Evolutionary conservation across 176 grass and related monocot genomes (phyloP), one percentile per base, ranked within the genome.

Genomic region (Cymbopogon citratus): DNA sequence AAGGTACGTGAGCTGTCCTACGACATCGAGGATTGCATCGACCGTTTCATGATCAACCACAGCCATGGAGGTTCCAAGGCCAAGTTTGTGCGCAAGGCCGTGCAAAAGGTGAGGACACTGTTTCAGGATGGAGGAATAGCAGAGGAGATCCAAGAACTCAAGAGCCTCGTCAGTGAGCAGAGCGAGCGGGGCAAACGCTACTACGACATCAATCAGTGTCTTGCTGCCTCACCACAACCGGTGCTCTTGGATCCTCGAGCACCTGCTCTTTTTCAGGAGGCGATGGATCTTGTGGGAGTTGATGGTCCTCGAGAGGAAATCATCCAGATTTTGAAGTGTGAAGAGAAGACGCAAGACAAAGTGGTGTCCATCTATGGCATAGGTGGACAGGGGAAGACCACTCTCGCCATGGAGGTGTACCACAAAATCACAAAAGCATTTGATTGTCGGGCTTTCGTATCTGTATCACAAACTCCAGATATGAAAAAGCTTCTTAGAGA

Each of bases 321-420:
- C 15, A 45, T 63, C 6, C 0, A 3, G 18, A 2, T 68, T 5
- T 12, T 68, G 3, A 12, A 11, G 1, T 4, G 3, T 68, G 65
- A 39, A n/a, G 65, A 69, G 0, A 69, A 24, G 66, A 33, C 3
- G 31, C 9, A 69, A 1, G 16, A 39, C 35, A 24, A 13, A 16
- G 66, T 69, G 66, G 66, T 69, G 9, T 69, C 66, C 66, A 69
- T 71, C n/a, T 71, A 41, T 71, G 68, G 48, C 18, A 12, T 2
- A 0, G 43, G 19, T 68, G 77, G 77, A 1, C 7, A 48, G 7
- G 77, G 77, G 3, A 68, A 80, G 44, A 80, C 63, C 4, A 71
- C 68, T 9, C 38, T 44, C 0, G 68, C 68, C 5, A 76, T 76
- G 33, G 73, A 76, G 45, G 45, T 48, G 14, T 48, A 48, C 13